Base-by-base conservation (phyloP, 352 stramenopile genomes). In the Globisporangium cylindrosporum region DNA sequence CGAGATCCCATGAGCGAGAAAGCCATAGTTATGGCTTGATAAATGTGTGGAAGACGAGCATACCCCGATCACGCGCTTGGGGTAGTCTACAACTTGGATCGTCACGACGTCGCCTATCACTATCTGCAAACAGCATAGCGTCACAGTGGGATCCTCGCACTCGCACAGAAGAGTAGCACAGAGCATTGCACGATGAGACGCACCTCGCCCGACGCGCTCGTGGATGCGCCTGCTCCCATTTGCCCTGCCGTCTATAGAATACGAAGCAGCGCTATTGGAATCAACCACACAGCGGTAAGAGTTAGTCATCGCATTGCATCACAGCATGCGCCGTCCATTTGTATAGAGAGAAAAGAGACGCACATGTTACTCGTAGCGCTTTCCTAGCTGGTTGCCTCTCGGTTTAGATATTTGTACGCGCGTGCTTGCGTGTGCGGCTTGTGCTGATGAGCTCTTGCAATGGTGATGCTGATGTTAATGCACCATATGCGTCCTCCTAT, bases 71-170 rank as follows among this genome's bases (percentile, higher is more conserved):
- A 90, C 78, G 25, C 81, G 78, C 41, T 80, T 85, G 29, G 82
- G 74, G 63, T 88, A 72, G 41, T 75, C 59, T 36, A 77, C 69
- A 3, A 88, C 65, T 12, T 79, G 73, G 48, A 86, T 78, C 7
- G 81, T 88, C 51, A 90, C 81, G 60, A 90, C 72, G 64, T 90
- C 81, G 32, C 76, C 81, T 24, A 86, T 73, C 1, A 90, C 79
- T 49, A 90, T 82, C 81, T 90, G 48, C 54, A 20, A n/a, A 36
- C 54, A 20, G 41, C 41, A 49, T 9, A 49, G 8, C 41, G 18
- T 10, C 41, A 49, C 41, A 8, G 18, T 49, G 15, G 22, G 41
- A 48, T 8, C 29, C 38, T 32, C 22, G 14, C 48, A 48, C 5
- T 55, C 27, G 64, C 27, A 61, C 2, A 36, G n/a, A 32, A 59